Base-by-base conservation (phyloP, 129 eudicot species). In the Ambrosia artemisiifolia region DNA sequence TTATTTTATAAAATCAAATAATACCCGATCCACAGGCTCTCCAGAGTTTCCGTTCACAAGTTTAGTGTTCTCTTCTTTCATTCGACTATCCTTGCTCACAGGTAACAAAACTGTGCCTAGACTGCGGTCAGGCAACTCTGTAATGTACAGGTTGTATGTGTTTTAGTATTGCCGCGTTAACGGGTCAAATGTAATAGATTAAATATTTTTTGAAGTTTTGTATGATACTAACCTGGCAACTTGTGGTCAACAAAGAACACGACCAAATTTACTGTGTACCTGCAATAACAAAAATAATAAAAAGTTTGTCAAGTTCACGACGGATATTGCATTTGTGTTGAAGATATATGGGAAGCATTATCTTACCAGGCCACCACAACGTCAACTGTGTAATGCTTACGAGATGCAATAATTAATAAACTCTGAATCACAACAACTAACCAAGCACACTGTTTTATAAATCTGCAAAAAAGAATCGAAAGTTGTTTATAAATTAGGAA, bases 351-450 rank as follows among this genome's bases (percentile, higher is more conserved):
- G 14, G 70, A 42, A 51, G 11, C 6, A 49, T 67, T 19, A 7
- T 59, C 63, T 64, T 86, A 93, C 99, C 99, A 95, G 71, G 99
- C 99, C 63, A 95, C 94, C 32, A 95, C 78, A 34, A 95, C 88
- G 30, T 95, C 99, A 36, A 95, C 99, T 18, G 97, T 82, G 83
- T 90, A 95, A 84, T 95, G 99, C 70, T 95, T 95, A 50, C 97
- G 97, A 30, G 97, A 95, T 69, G 99, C 99, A 51, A 95, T 79
- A 14, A 95, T 95, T 87, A 95, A 81, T 59, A 90, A 82, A 80
- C 99, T 95, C 67, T 95, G 99, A 24, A 78, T 69, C 68, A 90
- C 73, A 32, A 79, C 97, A 32, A 78, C 75, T 71, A 90, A 44
- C 97, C 99, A 95, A 46, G 91, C 97, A 80, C 86, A 76, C 79